phyloP scores from a whole-genome alignment of 1,284 basidiomycete genomes.

The Xerocomus amazonicus region DNA sequence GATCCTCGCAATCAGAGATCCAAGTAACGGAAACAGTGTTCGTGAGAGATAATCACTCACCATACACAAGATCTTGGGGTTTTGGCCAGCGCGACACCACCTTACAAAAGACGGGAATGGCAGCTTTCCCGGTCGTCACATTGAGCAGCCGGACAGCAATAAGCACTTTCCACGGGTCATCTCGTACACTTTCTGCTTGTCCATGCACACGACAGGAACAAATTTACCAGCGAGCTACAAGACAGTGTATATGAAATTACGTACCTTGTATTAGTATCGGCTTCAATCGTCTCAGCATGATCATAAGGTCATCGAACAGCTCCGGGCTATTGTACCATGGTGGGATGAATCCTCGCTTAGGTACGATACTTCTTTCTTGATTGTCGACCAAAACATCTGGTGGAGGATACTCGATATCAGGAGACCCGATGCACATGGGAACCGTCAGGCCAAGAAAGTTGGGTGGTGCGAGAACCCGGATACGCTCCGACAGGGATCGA shows the following conservation, averaged over 20 bases:
- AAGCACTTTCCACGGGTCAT: conserved; percentile 33
- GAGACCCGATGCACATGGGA: conserved; percentile 8
- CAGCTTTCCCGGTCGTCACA: conserved; percentile 29
- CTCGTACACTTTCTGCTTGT: conserved; percentile 22
- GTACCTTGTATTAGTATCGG: conserved; percentile 32
- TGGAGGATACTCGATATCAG: conserved; percentile 2
- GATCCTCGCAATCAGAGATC: not conserved
- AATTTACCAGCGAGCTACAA: not conserved
- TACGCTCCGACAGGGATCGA: not conserved
- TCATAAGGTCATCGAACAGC: conserved; percentile 24
- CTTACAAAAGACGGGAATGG: conserved; percentile 44
- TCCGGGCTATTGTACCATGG: conserved; percentile 3
- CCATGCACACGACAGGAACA: not conserved
- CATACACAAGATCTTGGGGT: conserved; percentile 46
- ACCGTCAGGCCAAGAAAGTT: conserved; percentile 5
- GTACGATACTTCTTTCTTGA: not conserved
- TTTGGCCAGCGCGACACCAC: conserved; percentile 52
- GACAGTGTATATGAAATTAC: not conserved
- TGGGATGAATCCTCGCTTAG: not conserved
- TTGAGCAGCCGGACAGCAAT: conserved; percentile 32
- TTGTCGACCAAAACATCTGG: not conserved
- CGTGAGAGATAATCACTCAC: conserved; percentile 28
- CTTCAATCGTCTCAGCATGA: conserved; percentile 28
- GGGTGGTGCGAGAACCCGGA: conserved; percentile 3
- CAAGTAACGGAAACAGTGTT: not conserved